A percentile compares a stretch with the other conserved stretches of the same genome.
These are phyloP conservation scores for Jatropha curcas DNA, from an alignment of 345 rosid species.

Conservation along the genomic window DNA sequence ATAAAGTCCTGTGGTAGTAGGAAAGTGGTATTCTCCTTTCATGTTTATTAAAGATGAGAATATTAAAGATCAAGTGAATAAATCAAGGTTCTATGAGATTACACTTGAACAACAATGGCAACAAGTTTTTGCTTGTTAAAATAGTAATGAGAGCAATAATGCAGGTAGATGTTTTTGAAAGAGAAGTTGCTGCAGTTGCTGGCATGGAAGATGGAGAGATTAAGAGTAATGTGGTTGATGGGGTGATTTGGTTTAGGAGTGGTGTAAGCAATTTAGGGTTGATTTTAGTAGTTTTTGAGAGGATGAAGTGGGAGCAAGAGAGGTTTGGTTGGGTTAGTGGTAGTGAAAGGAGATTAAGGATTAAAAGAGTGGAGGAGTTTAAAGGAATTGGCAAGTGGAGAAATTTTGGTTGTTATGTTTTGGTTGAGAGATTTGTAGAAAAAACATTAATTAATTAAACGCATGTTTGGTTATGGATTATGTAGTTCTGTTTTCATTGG, in stretches of 20 bases:
- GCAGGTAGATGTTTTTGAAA: slow-evolving; percentile 3
- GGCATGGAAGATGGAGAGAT: slow-evolving; percentile 1
- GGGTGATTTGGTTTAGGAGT: slow-evolving; percentile 16
- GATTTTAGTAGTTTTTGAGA: slow-evolving; percentile 13
- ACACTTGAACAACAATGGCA: slow-evolving; percentile 25
- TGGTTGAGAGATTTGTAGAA: slow-evolving; percentile 26
- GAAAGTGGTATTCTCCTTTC: slow-evolving; percentile 31
- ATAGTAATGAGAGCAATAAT: neutral
- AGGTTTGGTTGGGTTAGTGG: slow-evolving; percentile 10
- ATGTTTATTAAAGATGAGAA: slow-evolving; percentile 20
- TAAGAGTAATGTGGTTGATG: neutral
- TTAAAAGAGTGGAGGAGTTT: slow-evolving; percentile 8
- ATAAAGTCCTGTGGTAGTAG: slow-evolving; percentile 6
- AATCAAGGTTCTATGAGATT: slow-evolving; percentile 19
- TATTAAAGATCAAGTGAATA: slow-evolving; percentile 12
- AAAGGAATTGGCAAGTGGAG: slow-evolving; percentile 3
- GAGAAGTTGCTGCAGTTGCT: slow-evolving; percentile 1
- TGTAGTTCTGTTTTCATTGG: too few relatives aligned
- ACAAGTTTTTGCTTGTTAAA: slow-evolving; percentile 1
- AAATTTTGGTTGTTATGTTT: slow-evolving; percentile 21
- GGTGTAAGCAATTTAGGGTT: neutral
- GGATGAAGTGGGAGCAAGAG: slow-evolving; percentile 21
- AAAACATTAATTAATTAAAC: too few relatives aligned
- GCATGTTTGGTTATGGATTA: too few relatives aligned
- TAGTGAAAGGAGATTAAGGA: neutral